Conservation (phyloP, 768 basidiomycete species). For the Lactifluus subvellereus region DNA sequence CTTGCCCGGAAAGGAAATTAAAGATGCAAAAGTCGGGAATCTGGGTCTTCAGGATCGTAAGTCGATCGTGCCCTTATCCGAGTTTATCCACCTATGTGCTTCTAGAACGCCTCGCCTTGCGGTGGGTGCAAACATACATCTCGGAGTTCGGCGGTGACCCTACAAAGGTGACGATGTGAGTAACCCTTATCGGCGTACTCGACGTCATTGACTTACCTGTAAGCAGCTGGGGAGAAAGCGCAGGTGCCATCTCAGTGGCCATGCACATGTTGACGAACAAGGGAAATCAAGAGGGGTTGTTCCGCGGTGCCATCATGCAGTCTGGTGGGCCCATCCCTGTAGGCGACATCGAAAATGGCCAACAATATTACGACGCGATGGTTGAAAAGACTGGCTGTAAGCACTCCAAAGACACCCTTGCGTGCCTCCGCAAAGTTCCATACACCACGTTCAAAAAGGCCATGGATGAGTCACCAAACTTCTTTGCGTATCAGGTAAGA, state of each 20-base stretch:
- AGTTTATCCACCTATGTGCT: not conserved
- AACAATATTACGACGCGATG: slow-evolving; percentile 39
- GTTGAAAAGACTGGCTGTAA: slow-evolving; percentile 37
- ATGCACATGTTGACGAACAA: slow-evolving; percentile 40
- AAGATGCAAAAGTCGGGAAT: slow-evolving; percentile 49
- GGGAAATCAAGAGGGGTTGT: slow-evolving; percentile 36
- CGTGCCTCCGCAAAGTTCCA: slow-evolving; percentile 39
- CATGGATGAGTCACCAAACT: slow-evolving; percentile 30
- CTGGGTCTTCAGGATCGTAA: slow-evolving; percentile 62
- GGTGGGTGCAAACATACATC: slow-evolving; percentile 67
- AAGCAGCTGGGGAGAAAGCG: slow-evolving; percentile 44
- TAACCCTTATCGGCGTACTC: not conserved
- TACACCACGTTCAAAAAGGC: slow-evolving; percentile 31
- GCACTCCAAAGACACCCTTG: slow-evolving; percentile 33
- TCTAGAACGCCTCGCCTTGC: slow-evolving; percentile 49
- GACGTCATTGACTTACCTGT: slow-evolving; percentile 4
- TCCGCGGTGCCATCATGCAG: slow-evolving; percentile 42
- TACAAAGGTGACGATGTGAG: slow-evolving; percentile 51
- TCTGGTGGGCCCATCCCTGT: slow-evolving; percentile 36
- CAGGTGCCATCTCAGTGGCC: slow-evolving; percentile 46
- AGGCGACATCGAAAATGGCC: slow-evolving; percentile 29
- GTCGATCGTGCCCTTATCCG: slow-evolving; percentile 20
- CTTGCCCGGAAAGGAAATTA: slow-evolving; percentile 46
- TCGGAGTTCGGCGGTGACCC: slow-evolving; percentile 60
- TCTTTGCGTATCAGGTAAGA: slow-evolving; percentile 33